These are phyloP conservation scores for Arachnomyces sp. DNA, from an alignment of 2,329 filamentous ascomycete species.

Conservation along the genomic window DNA sequence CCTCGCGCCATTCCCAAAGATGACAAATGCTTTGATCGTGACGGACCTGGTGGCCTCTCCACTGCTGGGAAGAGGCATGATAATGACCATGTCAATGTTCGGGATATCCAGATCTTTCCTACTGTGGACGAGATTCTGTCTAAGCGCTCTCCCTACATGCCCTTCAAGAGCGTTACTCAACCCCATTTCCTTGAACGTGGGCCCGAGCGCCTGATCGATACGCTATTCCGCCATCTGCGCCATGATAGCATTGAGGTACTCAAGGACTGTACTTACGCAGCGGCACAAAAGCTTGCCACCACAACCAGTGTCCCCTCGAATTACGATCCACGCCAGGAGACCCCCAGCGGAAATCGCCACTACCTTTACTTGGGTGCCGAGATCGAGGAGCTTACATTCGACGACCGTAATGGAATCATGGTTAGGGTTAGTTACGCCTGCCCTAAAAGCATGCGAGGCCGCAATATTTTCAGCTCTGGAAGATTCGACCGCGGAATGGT, in stretches of 20 bases:
- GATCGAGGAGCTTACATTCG: slow-evolving; percentile 14
- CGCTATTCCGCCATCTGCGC: slow-evolving; percentile 17
- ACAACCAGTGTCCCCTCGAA: slow-evolving; percentile 3
- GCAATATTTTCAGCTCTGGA: slow-evolving; percentile 14
- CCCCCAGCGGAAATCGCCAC: slow-evolving; percentile 12
- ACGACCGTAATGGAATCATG: slow-evolving; percentile 14
- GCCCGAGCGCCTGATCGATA: slow-evolving; percentile 13
- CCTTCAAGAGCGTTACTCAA: slow-evolving; percentile 9
- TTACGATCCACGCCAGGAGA: slow-evolving; percentile 13
- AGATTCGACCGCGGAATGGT: slow-evolving; percentile 24
- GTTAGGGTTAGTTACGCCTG: slow-evolving; percentile 23
- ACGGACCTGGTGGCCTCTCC: slow-evolving; percentile 20
- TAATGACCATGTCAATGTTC: slow-evolving; percentile 16
- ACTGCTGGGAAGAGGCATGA: slow-evolving; percentile 13
- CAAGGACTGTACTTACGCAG: slow-evolving; percentile 15
- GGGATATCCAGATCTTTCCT: slow-evolving; percentile 16
- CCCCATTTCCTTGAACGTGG: slow-evolving; percentile 11
- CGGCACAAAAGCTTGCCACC: slow-evolving; percentile 12
- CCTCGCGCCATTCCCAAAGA: slow-evolving; percentile 4
- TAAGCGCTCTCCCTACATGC: slow-evolving; percentile 13
- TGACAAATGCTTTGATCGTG: slow-evolving; percentile 14
- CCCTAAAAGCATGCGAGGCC: slow-evolving; percentile 18
- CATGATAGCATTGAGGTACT: slow-evolving; percentile 14
- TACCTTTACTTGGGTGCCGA: slow-evolving; percentile 14
- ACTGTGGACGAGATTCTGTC: slow-evolving; percentile 18